These are phyloP conservation scores for Talaromyces adpressus DNA, from an alignment of 495 filamentous ascomycete genomes.

Conservation along the genomic window DNA sequence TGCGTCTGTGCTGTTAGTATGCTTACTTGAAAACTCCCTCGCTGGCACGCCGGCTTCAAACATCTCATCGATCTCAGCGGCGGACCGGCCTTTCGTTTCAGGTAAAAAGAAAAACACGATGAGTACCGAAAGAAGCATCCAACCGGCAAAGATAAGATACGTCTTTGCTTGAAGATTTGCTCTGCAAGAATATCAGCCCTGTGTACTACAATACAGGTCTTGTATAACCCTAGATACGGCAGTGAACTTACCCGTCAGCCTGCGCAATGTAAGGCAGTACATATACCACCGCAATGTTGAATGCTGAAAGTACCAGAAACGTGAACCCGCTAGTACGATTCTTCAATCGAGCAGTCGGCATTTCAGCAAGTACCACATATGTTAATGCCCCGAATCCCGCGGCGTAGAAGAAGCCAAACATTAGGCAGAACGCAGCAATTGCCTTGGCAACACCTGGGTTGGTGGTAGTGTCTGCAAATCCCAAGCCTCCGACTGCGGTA, in stretches of 20 bases:
- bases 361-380: too few relatives aligned
- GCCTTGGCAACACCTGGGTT: not conserved
- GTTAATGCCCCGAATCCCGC: conserved; percentile 10
- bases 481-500: not conserved
- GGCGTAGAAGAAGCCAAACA: conserved; percentile 10
- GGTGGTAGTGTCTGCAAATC: not conserved
- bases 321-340: too few relatives aligned
- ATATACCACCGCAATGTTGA: not conserved
- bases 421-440: not conserved
- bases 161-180: too few relatives aligned
- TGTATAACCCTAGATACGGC: not conserved
- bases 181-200: not conserved
- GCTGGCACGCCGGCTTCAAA: conserved; percentile 25
- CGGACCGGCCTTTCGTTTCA: conserved; percentile 44
- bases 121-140: too few relatives aligned
- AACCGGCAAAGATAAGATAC: too few relatives aligned
- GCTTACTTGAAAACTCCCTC: conserved; percentile 17
- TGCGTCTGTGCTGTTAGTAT: not conserved
- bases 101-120: conserved; percentile 36
- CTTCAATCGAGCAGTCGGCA: too few relatives aligned
- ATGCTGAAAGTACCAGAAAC: too few relatives aligned
- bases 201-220: not conserved
- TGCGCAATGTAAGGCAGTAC: not conserved
- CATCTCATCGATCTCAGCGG: conserved; percentile 49
- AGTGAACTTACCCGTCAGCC: not conserved